Base-by-base conservation (phyloP, 345 rosid species). In the Syzygium aromaticum region DNA sequence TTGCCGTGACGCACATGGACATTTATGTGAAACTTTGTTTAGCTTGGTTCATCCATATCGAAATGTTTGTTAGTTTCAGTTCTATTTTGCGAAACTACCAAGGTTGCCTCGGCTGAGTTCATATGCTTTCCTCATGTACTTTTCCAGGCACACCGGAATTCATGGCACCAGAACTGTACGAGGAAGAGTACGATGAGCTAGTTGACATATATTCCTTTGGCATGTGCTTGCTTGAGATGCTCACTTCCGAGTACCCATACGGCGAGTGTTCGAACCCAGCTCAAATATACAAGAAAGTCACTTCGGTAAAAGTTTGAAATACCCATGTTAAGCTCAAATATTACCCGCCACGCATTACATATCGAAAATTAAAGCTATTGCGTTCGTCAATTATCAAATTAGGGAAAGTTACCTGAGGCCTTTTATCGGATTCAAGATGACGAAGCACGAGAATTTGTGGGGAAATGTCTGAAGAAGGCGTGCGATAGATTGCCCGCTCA, bases 81-180 rank as follows among this genome's bases (percentile, higher is more conserved):
- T 73, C 49, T 38, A 73, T 33, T 19, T 9, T 38, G 25, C 23
- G 27, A 38, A 19, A 38, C 23, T 22, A 73, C 80, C 49, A 11
- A 19, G 80, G 27, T 73, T 10, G 49, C 8, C 38, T 73, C 27
- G 49, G 49, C 25, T 10, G 80, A 73, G 49, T 84, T 84, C 85
- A 51, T 84, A 4, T 27, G 38, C 27, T 84, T 12, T 85, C 51
- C 56, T 40, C 83, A 61, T 49, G 64, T 11, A 22, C 30, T 54
- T 54, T 51, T 52, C 38, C 86, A 96, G 99, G 99, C 64, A 98
- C 99, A 7, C 99, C 99, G 22, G 99, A 98, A 52, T 98, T 96
- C 90, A 98, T 98, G 99, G 99, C 99, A 27, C 99, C 99, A 3
- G 99, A 98, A 89, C 90, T 98, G 38, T 98, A 98, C 67, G 99